A percentile compares a stretch with the other conserved stretches of the same genome.
Evolutionary conservation across 306 rosid species (phyloP).

Genomic region (Clitoria ternatea): DNA sequence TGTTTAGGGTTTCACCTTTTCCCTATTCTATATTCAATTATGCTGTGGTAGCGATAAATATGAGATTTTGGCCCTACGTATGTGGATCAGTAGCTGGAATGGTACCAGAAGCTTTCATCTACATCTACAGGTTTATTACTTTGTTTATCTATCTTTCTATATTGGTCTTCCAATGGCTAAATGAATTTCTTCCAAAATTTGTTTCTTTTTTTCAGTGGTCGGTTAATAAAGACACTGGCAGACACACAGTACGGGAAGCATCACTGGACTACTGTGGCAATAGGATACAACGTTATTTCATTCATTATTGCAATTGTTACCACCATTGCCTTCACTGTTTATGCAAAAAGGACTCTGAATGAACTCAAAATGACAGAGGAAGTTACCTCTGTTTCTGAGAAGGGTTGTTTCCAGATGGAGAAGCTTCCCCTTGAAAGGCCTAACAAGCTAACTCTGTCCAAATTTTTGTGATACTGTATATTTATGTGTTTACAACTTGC

Average conservation of each 20-base stretch:
- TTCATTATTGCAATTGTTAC: conserved; percentile 69
- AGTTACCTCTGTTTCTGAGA: conserved; percentile 34
- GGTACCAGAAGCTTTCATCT: conserved; percentile 96
- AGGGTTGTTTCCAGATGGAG: conserved; percentile 52
- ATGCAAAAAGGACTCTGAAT: conserved; percentile 71
- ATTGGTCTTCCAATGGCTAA: background rate
- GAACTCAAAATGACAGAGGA: conserved; percentile 57
- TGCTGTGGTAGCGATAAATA: conserved; percentile 86
- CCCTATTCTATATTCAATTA: conserved; percentile 97
- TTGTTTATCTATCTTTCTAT: conserved; percentile 33
- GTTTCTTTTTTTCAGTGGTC: conserved; percentile 50
- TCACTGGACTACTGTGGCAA: conserved; percentile 81
- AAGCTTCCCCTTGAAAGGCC: conserved; percentile 61
- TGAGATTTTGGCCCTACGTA: conserved; percentile 92
- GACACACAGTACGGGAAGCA: conserved; percentile 72
- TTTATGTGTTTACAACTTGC: conserved; percentile 28
- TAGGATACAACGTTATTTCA: conserved; percentile 73
- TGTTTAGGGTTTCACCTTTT: conserved; percentile 91
- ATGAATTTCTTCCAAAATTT: background rate
- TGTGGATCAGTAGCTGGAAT: conserved; percentile 91
- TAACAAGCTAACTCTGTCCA: background rate
- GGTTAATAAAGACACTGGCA: conserved; percentile 71
- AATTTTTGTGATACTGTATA: conserved; percentile 12
- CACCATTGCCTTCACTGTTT: conserved; percentile 71
- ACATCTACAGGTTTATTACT: conserved; percentile 72